phyloP scores from a whole-genome alignment of 805 yeast genomes.

The Ogataea neopini region DNA sequence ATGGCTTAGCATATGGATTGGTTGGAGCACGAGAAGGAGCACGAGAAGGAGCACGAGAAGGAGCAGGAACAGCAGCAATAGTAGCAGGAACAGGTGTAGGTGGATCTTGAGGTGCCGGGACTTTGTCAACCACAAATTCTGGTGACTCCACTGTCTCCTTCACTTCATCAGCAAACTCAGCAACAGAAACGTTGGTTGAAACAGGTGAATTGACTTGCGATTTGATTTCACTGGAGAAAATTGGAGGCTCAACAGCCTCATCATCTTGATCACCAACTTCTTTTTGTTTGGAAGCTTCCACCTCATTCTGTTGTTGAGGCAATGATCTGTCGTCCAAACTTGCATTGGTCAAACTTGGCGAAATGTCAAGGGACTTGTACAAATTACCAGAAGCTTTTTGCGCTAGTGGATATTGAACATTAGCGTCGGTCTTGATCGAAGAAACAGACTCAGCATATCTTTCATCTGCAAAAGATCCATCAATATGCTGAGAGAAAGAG shows the following conservation, averaged over 20 bases:
- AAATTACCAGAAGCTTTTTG: constrained; percentile 10
- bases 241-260: constrained; percentile 3
- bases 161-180: neutral
- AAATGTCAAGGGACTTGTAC: constrained; percentile 7
- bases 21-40: neutral
- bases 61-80: neutral
- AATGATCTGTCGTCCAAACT: constrained; percentile 4
- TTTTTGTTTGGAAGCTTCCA: neutral
- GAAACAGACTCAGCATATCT: constrained; percentile 15
- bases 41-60: neutral
- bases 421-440: constrained; percentile 18
- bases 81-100: neutral
- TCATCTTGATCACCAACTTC: neutral
- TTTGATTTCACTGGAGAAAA: constrained; percentile 2
- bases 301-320: neutral
- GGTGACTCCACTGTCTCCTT: neutral
- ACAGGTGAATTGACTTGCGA: neutral
- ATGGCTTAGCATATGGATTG: constrained; percentile 1
- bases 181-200: constrained; percentile 1
- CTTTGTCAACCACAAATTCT: neutral
- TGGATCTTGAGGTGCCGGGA: neutral
- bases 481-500: constrained; percentile 5
- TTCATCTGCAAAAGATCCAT: constrained; percentile 2
- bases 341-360: constrained; percentile 13
- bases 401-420: constrained; percentile 19